Base-by-base conservation (phyloP, 2,329 filamentous ascomycete genomes). In the Triangularia setosa region DNA sequence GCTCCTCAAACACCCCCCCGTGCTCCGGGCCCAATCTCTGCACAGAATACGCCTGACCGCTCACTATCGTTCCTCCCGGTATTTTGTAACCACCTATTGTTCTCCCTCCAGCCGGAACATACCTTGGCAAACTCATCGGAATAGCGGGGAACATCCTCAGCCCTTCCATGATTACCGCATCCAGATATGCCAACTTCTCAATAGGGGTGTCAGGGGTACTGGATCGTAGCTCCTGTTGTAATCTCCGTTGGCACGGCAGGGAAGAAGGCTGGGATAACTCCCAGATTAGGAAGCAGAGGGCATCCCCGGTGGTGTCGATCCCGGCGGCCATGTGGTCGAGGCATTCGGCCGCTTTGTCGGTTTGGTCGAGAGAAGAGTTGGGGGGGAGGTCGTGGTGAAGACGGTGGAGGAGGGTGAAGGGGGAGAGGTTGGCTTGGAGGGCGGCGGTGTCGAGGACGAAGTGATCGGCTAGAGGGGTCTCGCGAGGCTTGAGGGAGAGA, bases 311-410 rank as follows among this genome's bases (percentile, higher is more conserved):
- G 0, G 89, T 91, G 69, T 91, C 88, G 65, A 91, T 90, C 0
- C 88, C 89, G 0, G 88, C 88, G 0, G 84, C 86, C 84, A 91
- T 87, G 73, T 91, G 88, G 69, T 91, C 88, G 63, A 89, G 82
- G 69, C 86, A 89, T 74, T 91, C 89, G 21, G 88, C 87, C 0
- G 87, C 87, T 67, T 85, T 82, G 69, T 87, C 82, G 2, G 84
- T 75, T 3, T 78, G 73, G 33, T 83, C 79, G 33, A 89, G 78
- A 3, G 78, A 11, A 6, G 40, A 48, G 6, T 33, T 8, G 11
- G 40, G 11, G 11, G 11, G 59, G 33, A 62, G 35, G n/a, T 24
- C 76, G 72, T 84, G 28, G 21, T 59, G 75, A 68, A 90, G 82
- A 33, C 86, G 83, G 71, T 81, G 82, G 56, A 89, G 73, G 4